phyloP scores from a whole-genome alignment of 805 yeast species.

The Candida methanosorbosa region DNA sequence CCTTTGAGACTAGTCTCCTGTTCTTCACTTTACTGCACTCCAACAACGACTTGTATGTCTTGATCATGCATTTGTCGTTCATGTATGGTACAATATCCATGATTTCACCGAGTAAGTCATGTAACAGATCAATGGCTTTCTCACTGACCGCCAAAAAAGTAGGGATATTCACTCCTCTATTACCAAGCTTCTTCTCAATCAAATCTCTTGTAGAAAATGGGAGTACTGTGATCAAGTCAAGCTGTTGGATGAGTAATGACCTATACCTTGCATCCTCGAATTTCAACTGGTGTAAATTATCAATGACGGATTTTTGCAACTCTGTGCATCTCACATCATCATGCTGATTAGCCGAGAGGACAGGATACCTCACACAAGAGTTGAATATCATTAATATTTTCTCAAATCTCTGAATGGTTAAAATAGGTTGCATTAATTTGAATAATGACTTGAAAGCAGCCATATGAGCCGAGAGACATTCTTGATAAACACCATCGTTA shows the following conservation, averaged over 20 bases:
- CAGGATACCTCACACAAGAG: conserved; percentile 64
- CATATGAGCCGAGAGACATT: conserved; percentile 48
- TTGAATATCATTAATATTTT: conserved; percentile 50
- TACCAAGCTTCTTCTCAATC: conserved; percentile 43
- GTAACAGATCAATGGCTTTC: conserved; percentile 33
- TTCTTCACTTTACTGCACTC: conserved; percentile 42
- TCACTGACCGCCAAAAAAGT: conserved; percentile 55
- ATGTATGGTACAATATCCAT: conserved; percentile 28
- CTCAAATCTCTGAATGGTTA: conserved; percentile 31
- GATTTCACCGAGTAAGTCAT: conserved; percentile 23
- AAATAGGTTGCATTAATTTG: conserved; percentile 22
- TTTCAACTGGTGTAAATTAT: conserved; percentile 29
- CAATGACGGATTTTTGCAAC: conserved; percentile 53
- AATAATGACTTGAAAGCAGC: conserved; percentile 43
- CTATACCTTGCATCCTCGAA: conserved; percentile 25
- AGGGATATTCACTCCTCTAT: conserved; percentile 39
- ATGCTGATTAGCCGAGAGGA: conserved; percentile 45
- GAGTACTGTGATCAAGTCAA: conserved; percentile 42
- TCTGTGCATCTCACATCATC: conserved; percentile 54
- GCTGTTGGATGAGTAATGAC: conserved; percentile 41
- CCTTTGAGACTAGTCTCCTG: conserved; percentile 21
- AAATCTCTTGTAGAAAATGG: conserved; percentile 56
- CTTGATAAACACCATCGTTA: conserved; percentile 39
- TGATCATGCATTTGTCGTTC: conserved; percentile 35
- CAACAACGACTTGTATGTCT: conserved; percentile 38